Evolutionary conservation across 257 asterid species (phyloP).

Genomic region (Penstemon newberryi): DNA sequence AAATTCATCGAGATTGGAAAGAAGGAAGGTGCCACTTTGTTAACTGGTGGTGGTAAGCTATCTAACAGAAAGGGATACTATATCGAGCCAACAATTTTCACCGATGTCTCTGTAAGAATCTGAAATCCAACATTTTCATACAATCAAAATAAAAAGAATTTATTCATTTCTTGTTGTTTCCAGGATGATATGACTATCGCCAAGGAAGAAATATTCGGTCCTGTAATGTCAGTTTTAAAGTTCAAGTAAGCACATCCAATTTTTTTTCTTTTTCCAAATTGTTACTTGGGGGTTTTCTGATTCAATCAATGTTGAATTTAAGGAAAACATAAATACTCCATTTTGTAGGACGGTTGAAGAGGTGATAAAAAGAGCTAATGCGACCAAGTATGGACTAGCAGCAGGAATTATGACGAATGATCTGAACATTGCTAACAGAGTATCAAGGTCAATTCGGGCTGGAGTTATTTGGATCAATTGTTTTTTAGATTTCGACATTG

Average conservation of each 20-base stretch:
- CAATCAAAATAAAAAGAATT: background rate
- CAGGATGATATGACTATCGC: slow-evolving; percentile 85
- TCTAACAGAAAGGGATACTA: slow-evolving; percentile 56
- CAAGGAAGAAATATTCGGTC: slow-evolving; percentile 84
- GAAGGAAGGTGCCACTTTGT: slow-evolving; percentile 72
- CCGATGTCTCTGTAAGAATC: slow-evolving; percentile 53
- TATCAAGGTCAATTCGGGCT: slow-evolving; percentile 72
- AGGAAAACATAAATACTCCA: too few species aligned
- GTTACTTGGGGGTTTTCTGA: background rate
- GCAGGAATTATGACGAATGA: slow-evolving; percentile 83
- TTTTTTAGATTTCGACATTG: slow-evolving; percentile 58
- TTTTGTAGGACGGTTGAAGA: slow-evolving; percentile 64
- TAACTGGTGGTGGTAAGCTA: slow-evolving; percentile 64
- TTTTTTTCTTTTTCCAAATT: background rate
- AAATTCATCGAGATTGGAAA: slow-evolving; percentile 64
- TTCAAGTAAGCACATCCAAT: slow-evolving; percentile 52
- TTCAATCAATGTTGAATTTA: background rate
- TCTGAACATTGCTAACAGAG: slow-evolving; percentile 75
- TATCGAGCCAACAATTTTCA: slow-evolving; percentile 75
- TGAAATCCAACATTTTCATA: background rate
- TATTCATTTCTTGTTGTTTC: background rate
- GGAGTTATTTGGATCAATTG: slow-evolving; percentile 86
- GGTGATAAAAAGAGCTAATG: slow-evolving; percentile 75
- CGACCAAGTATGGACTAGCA: slow-evolving; percentile 72
- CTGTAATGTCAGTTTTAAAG: slow-evolving; percentile 75